Conservation (phyloP, 2,329 filamentous ascomycete species). For the Rugonectria rugulosa region DNA sequence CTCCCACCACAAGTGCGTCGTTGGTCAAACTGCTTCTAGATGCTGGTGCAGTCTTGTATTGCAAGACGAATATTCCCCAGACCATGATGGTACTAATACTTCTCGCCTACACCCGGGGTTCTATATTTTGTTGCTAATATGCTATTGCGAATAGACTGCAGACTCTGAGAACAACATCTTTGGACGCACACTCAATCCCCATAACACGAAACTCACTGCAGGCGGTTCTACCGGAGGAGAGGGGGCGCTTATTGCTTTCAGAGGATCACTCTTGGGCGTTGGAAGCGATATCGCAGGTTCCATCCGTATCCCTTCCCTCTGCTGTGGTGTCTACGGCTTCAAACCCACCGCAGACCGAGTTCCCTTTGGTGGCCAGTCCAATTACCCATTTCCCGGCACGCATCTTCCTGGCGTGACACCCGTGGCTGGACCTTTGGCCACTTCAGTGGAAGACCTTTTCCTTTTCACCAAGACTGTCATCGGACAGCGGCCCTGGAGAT, state of each 20-base stretch:
- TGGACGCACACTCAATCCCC: slow-evolving; percentile 37
- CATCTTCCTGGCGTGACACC: slow-evolving; percentile 42
- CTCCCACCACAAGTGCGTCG: slow-evolving; percentile 30
- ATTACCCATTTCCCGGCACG: slow-evolving; percentile 28
- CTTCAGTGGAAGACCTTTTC: slow-evolving; percentile 42
- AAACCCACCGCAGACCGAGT: slow-evolving; percentile 65
- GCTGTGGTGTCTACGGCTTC: slow-evolving; percentile 63
- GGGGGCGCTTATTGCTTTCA: slow-evolving; percentile 29
- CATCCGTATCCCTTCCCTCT: slow-evolving; percentile 59
- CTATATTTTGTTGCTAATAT: too few relatives aligned
- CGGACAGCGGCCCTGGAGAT: slow-evolving; percentile 50
- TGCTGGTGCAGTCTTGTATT: slow-evolving; percentile 40
- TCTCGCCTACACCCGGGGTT: rapidly evolving
- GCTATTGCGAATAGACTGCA: slow-evolving; percentile 30
- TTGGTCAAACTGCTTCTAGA: slow-evolving; percentile 36
- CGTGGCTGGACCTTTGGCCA: slow-evolving; percentile 52
- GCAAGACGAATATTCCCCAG: slow-evolving; percentile 61
- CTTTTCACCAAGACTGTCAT: slow-evolving; percentile 49
- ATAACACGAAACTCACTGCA: slow-evolving; percentile 44
- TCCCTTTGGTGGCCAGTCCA: slow-evolving; percentile 43
- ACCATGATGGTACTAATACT: slow-evolving; percentile 63
- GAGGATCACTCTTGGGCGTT: slow-evolving; percentile 36
- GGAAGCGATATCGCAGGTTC: slow-evolving; percentile 51
- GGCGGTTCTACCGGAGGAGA: slow-evolving; percentile 39
- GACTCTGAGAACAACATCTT: slow-evolving; percentile 50